Conservation (phyloP, 148 eudicot genomes). For the Nyssa sinensis region DNA sequence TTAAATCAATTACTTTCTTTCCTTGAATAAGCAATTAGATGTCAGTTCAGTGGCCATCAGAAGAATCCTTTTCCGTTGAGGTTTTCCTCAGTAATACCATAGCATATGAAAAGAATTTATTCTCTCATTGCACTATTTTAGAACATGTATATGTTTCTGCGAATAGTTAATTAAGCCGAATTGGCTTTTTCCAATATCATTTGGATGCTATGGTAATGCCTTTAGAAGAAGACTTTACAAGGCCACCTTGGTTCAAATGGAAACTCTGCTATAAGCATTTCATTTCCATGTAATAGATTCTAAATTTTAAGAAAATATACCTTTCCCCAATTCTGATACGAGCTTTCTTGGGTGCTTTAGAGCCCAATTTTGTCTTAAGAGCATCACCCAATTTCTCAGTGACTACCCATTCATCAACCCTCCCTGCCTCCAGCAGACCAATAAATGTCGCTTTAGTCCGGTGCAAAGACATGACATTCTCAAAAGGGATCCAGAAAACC, state of each 20-base stretch:
- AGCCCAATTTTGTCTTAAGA: conserved; percentile 35
- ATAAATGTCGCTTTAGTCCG: conserved; percentile 81
- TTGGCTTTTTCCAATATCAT: background rate
- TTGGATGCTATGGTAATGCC: too few relatives aligned
- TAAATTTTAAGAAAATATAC: conserved; percentile 21
- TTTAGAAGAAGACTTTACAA: too few relatives aligned
- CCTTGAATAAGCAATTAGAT: too few relatives aligned
- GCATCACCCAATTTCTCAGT: conserved; percentile 82
- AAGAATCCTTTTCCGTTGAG: too few relatives aligned
- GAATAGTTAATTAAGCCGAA: background rate
- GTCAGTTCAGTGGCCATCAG: too few relatives aligned
- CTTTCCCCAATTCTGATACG: conserved; percentile 46
- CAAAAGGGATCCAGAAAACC: conserved; percentile 76
- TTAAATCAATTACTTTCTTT: too few relatives aligned
- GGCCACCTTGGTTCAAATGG: too few relatives aligned
- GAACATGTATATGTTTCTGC: too few relatives aligned
- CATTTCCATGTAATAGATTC: background rate
- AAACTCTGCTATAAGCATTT: too few relatives aligned
- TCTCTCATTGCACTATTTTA: too few relatives aligned
- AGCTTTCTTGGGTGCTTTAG: conserved; percentile 38
- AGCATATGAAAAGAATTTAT: too few relatives aligned
- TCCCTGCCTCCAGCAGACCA: conserved; percentile 65
- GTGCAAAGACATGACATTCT: conserved; percentile 87
- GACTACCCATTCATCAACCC: conserved; percentile 87
- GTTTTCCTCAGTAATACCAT: too few relatives aligned